A percentile compares a stretch with the other conserved stretches of the same genome.
These are phyloP conservation scores for Pulveroboletus sp. DNA, from an alignment of 768 basidiomycete genomes.

Conservation along the genomic window DNA sequence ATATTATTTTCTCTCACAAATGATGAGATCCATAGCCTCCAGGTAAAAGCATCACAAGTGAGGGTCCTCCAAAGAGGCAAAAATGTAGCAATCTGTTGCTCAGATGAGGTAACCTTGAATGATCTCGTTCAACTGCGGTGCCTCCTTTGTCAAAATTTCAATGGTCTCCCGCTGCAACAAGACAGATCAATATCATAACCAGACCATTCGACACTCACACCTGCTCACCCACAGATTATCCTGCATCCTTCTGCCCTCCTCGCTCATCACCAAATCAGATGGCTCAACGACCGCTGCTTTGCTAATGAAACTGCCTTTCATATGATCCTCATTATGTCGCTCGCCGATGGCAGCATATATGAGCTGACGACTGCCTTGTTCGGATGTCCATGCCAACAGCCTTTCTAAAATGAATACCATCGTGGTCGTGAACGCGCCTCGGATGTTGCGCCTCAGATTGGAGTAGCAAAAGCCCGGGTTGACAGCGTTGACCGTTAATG, in stretches of 20 bases:
- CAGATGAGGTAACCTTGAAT: slow-evolving; percentile 9
- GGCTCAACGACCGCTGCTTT: slow-evolving; percentile 17
- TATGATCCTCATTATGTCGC: slow-evolving; percentile 14
- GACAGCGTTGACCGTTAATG: slow-evolving; percentile 23
- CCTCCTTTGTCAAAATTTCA: slow-evolving; percentile 13
- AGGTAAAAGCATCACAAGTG: too few species aligned
- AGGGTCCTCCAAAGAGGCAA: too few species aligned
- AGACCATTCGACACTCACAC: not conserved
- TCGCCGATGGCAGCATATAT: slow-evolving; percentile 28
- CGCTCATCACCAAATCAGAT: slow-evolving; percentile 31
- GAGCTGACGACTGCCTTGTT: slow-evolving; percentile 35
- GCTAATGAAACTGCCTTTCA: slow-evolving; percentile 22
- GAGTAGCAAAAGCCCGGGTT: slow-evolving; percentile 33
- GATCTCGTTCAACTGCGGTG: slow-evolving; percentile 12
- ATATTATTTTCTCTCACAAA: too few species aligned
- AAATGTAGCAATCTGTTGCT: not conserved
- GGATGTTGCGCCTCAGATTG: slow-evolving; percentile 11
- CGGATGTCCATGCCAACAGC: slow-evolving; percentile 16
- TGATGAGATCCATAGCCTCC: too few species aligned
- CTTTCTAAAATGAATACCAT: slow-evolving; percentile 3
- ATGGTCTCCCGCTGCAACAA: slow-evolving; percentile 17
- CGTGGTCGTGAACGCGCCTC: not conserved
- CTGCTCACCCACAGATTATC: slow-evolving; percentile 33
- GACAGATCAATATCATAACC: not conserved
- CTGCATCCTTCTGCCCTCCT: slow-evolving; percentile 26